phyloP scores from a whole-genome alignment of 768 basidiomycete species.

The Boletus sp. region DNA sequence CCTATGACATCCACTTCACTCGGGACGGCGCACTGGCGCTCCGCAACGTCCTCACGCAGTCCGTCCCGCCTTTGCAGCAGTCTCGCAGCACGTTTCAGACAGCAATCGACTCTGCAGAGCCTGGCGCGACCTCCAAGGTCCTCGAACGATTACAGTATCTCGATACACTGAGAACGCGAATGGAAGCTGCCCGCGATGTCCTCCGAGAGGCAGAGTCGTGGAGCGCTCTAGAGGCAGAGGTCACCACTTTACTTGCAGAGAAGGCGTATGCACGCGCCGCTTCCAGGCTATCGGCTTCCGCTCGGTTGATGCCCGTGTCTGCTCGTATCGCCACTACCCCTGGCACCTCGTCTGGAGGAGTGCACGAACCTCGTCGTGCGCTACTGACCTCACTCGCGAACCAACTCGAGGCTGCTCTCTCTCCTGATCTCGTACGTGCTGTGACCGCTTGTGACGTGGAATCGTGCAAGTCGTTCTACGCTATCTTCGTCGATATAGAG shows the following conservation, averaged over 20 bases:
- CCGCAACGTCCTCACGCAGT: slow-evolving; percentile 58
- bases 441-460: slow-evolving; percentile 76
- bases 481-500: slow-evolving; percentile 89
- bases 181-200: slow-evolving; percentile 89
- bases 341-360: slow-evolving; percentile 12
- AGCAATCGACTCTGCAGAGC: slow-evolving; percentile 1
- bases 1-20: slow-evolving; percentile 97
- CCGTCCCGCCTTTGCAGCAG: slow-evolving; percentile 38
- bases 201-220: slow-evolving; percentile 94
- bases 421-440: slow-evolving; percentile 85
- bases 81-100: slow-evolving; percentile 1
- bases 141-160: slow-evolving; percentile 78
- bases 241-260: slow-evolving; percentile 79
- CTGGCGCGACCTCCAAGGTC: slow-evolving; percentile 56
- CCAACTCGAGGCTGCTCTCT: slow-evolving; percentile 89
- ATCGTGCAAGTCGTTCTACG: slow-evolving; percentile 74
- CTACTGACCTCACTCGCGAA: slow-evolving; percentile 94
- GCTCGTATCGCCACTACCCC: slow-evolving; percentile 75
- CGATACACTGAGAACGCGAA: slow-evolving; percentile 78
- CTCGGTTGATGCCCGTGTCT: slow-evolving; percentile 86
- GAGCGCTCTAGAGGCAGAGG: slow-evolving; percentile 92
- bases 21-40: slow-evolving; percentile 84
- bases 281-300: slow-evolving; percentile 87
- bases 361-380: slow-evolving; percentile 76
- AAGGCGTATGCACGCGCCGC: slow-evolving; percentile 85